Percentiles rank a stretch among this genome's conserved stretches.
Conservation (phyloP, 139 green algal genomes). For the Coccomyxa sp. region DNA sequence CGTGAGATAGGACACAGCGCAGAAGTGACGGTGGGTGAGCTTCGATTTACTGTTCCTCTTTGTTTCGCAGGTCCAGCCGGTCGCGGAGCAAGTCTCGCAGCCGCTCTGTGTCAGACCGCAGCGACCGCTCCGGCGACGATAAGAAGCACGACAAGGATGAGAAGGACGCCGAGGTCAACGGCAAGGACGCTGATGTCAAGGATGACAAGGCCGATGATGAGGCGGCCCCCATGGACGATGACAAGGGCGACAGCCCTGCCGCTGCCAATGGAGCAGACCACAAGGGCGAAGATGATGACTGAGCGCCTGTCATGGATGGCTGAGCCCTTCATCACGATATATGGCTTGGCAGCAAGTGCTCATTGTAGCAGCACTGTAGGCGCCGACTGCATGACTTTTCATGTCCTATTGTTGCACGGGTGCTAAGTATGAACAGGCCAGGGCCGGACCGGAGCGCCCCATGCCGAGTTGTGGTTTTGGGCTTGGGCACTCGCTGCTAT, state of each 20-base stretch:
- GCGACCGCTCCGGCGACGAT: neutral
- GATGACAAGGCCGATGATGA: neutral
- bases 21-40: neutral
- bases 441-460: too few relatives aligned
- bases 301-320: neutral
- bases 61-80: neutral
- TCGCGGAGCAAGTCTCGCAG: neutral
- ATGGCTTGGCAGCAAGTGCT: too few relatives aligned
- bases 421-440: too few relatives aligned
- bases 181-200: neutral
- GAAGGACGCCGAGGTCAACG: neutral
- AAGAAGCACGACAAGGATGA: neutral
- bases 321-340: too few relatives aligned
- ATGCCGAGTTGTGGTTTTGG: too few relatives aligned
- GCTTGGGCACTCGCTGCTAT: too few relatives aligned
- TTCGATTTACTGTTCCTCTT: neutral
- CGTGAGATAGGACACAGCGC: neutral
- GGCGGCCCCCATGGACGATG: neutral
- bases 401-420: too few relatives aligned
- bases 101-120: neutral
- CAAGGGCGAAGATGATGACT: neutral
- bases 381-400: too few relatives aligned
- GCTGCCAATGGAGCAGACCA: neutral
- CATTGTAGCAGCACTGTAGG: too few relatives aligned
- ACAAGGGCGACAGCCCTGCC: neutral